phyloP scores from a whole-genome alignment of 768 basidiomycete genomes.

The Leccinum fibrillosum region DNA sequence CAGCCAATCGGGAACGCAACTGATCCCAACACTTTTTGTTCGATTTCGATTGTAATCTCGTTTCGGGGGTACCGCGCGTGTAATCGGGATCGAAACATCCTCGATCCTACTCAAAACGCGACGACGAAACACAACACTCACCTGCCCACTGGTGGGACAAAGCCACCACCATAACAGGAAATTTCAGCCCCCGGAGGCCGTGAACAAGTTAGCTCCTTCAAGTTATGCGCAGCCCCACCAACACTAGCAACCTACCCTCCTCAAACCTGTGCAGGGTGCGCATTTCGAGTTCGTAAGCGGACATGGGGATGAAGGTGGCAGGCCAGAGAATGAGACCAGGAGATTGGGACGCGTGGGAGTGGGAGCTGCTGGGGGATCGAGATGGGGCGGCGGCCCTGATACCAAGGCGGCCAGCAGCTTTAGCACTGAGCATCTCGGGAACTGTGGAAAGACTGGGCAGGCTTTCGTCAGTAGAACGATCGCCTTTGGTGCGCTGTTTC shows the following conservation, averaged over 20 bases:
- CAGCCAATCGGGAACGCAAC: neutral
- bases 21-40: neutral
- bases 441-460: constrained; percentile 15
- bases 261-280: constrained; percentile 17
- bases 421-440: constrained; percentile 32
- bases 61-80: neutral
- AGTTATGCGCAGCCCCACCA: neutral
- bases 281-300: constrained; percentile 65
- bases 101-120: neutral
- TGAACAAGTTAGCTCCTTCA: neutral
- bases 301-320: constrained; percentile 54
- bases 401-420: constrained; percentile 39
- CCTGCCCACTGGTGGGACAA: constrained; percentile 13
- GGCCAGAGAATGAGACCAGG: constrained; percentile 63
- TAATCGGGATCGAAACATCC: neutral
- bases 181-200: neutral
- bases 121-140: constrained; percentile 1
- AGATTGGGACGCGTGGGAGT: constrained; percentile 45
- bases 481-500: constrained; percentile 19
- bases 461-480: constrained; percentile 27
- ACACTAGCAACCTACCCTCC: neutral
- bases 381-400: constrained; percentile 17
- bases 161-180: constrained; percentile 9
- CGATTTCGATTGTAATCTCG: too few species aligned
- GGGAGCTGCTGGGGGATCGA: constrained; percentile 15